These are phyloP conservation scores for Wallacemonas sp. DNA, from an alignment of 208 protist genomes.

Conservation along the genomic window DNA sequence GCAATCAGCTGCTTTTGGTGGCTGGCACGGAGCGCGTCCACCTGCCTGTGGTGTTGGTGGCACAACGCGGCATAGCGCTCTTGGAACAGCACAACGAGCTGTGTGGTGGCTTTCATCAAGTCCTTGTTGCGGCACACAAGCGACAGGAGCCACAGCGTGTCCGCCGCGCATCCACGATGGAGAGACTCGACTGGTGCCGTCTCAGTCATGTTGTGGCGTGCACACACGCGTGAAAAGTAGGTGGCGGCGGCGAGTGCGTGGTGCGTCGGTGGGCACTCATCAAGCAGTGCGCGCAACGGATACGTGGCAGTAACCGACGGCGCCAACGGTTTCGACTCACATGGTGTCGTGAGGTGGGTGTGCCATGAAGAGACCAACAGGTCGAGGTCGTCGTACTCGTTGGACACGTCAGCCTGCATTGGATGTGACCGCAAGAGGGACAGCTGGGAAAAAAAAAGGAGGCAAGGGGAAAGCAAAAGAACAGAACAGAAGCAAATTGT, in stretches of 20 bases:
- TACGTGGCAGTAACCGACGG: neutral
- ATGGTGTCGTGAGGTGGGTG: conserved; percentile 21
- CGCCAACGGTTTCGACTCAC: neutral
- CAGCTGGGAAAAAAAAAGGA: conserved; percentile 1
- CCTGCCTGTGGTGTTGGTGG: conserved; percentile 5
- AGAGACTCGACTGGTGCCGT: neutral
- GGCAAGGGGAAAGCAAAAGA: conserved; percentile 7
- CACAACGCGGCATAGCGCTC: conserved; percentile 34
- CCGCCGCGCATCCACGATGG: conserved; percentile 8
- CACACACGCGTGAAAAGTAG: conserved; percentile 1
- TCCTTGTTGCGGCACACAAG: conserved; percentile 55
- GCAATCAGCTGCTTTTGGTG: conserved; percentile 58
- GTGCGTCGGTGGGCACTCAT: neutral
- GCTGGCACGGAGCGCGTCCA: conserved; percentile 33
- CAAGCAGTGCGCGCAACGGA: neutral
- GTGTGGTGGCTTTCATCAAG: conserved; percentile 41
- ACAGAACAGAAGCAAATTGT: neutral
- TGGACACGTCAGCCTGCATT: neutral
- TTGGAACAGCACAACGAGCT: conserved; percentile 62
- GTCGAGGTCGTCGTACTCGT: conserved; percentile 24
- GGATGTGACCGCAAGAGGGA: neutral
- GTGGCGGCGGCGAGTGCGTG: neutral
- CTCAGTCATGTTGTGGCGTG: neutral
- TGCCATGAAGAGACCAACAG: conserved; percentile 29
- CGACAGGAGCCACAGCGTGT: conserved; percentile 63